Evolutionary conservation across 2,329 filamentous ascomycete species (phyloP).

Genomic region (Didymella glomerata): DNA sequence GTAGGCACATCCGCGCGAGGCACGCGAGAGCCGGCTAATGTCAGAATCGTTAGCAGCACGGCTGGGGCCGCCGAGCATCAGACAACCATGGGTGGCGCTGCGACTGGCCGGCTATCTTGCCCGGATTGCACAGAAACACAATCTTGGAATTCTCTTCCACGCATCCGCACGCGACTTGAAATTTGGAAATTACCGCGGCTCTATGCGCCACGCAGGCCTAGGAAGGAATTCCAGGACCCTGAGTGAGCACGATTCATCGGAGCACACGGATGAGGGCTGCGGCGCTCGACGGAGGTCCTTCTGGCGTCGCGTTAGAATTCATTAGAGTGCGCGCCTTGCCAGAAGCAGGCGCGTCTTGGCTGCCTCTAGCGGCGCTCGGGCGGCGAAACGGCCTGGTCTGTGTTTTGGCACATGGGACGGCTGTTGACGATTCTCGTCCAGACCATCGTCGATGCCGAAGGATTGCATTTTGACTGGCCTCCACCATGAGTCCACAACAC

Average conservation of each 20-base stretch:
- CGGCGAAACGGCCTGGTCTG: slow-evolving; percentile 7
- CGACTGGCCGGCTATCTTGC: background rate
- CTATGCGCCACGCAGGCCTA: background rate
- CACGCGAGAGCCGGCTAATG: slow-evolving; percentile 7
- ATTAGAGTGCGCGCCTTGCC: background rate
- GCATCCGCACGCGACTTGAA: background rate
- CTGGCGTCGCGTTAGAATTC: slow-evolving; percentile 5
- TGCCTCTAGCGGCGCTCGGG: background rate
- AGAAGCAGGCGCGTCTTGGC: background rate
- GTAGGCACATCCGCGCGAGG: slow-evolving; percentile 2
- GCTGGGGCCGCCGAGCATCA: slow-evolving; percentile 7
- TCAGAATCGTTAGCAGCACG: slow-evolving; percentile 14
- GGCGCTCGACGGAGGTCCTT: background rate
- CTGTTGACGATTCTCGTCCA: slow-evolving; percentile 7
- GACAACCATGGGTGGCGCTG: background rate
- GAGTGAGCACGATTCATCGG: background rate
- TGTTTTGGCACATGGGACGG: slow-evolving; percentile 1
- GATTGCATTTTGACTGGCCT: slow-evolving; percentile 14
- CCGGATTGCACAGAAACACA: background rate
- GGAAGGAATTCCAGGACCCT: slow-evolving; percentile 1
- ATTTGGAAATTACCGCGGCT: slow-evolving; percentile 5
- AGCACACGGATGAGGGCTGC: background rate
- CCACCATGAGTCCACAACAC: slow-evolving; percentile 16
- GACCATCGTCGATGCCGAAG: slow-evolving; percentile 19
- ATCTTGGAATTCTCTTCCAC: slow-evolving; percentile 3